A percentile compares a stretch with the other conserved stretches of the same genome.
Conservation (phyloP, 1,139 yeast genomes). For the Yamadazyma oceani region DNA sequence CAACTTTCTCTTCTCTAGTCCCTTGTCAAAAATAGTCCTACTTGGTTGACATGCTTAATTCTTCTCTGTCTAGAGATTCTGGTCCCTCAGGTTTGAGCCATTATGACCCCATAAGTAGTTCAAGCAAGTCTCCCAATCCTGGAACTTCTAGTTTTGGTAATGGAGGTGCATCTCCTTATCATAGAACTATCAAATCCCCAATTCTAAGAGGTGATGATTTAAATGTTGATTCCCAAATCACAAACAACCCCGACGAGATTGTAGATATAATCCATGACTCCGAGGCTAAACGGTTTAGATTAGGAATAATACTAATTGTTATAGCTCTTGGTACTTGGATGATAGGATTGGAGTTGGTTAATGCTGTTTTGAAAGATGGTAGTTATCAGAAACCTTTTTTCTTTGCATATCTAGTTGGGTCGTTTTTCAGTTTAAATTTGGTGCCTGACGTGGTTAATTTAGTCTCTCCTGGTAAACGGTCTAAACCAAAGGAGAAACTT, state of each 20-base stretch:
- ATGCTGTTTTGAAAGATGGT: conserved; percentile 47
- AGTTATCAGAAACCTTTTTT: conserved; percentile 50
- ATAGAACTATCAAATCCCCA: conserved; percentile 11
- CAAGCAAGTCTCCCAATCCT: no score
- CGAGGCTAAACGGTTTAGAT: conserved; percentile 41
- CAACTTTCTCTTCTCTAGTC: no score
- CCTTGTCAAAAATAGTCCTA: no score
- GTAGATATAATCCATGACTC: conserved; percentile 46
- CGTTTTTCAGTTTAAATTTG: conserved; percentile 45
- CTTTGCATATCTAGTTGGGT: conserved; percentile 47
- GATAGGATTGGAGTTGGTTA: conserved; percentile 49
- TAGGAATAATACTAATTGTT: conserved; percentile 43
- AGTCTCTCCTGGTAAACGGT: not conserved
- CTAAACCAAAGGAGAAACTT: not conserved
- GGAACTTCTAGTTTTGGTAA: no score
- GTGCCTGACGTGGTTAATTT: conserved; percentile 31
- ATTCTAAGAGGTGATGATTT: conserved; percentile 12
- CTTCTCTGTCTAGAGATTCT: no score
- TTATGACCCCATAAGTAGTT: no score
- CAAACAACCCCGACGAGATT: conserved; percentile 36
- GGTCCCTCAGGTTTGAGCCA: no score
- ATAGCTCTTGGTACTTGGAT: conserved; percentile 50
- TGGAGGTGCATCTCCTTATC: no score
- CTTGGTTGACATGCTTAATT: no score
- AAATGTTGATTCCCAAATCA: conserved; percentile 13